A percentile compares a stretch with the other conserved stretches of the same genome.
Evolutionary conservation across 2,329 filamentous ascomycete genomes (phyloP).

Genomic region (Cladorrhinum sp.): DNA sequence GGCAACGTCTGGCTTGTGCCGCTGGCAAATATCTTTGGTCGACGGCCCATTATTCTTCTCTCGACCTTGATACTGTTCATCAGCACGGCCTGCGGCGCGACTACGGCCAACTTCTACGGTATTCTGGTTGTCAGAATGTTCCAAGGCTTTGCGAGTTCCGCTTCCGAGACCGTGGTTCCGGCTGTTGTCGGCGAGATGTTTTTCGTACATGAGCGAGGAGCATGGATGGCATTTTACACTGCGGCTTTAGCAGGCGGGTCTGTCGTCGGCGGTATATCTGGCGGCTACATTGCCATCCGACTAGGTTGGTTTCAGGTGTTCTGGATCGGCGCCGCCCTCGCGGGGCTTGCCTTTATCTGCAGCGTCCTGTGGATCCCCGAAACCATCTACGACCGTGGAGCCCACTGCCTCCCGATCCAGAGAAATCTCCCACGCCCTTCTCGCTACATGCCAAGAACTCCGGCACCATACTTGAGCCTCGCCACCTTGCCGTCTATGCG

Average conservation of each 20-base stretch:
- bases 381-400: slow-evolving; percentile 31
- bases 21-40: slow-evolving; percentile 35
- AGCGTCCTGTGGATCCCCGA: slow-evolving; percentile 35
- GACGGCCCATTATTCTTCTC: slow-evolving; percentile 32
- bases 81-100: slow-evolving; percentile 27
- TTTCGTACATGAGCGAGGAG: slow-evolving; percentile 35
- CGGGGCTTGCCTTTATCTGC: slow-evolving; percentile 27
- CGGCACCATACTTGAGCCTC: slow-evolving; percentile 20
- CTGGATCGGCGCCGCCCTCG: slow-evolving; percentile 32
- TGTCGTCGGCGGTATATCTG: slow-evolving; percentile 34
- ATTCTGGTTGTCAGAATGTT: slow-evolving; percentile 32
- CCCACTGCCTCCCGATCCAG: slow-evolving; percentile 16
- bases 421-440: slow-evolving; percentile 12
- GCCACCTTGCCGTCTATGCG: slow-evolving; percentile 22
- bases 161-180: slow-evolving; percentile 35
- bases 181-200: slow-evolving; percentile 37
- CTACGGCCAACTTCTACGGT: slow-evolving; percentile 20
- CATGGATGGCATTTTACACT: slow-evolving; percentile 37
- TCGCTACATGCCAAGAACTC: slow-evolving; percentile 11
- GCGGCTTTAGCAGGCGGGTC: slow-evolving; percentile 33
- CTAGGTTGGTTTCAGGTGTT: slow-evolving; percentile 36
- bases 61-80: slow-evolving; percentile 27
- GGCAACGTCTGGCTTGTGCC: slow-evolving; percentile 39
- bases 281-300: slow-evolving; percentile 35
- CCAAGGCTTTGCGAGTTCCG: slow-evolving; percentile 34